Conservation (phyloP, 805 yeast genomes). For the Candida succiphila region DNA sequence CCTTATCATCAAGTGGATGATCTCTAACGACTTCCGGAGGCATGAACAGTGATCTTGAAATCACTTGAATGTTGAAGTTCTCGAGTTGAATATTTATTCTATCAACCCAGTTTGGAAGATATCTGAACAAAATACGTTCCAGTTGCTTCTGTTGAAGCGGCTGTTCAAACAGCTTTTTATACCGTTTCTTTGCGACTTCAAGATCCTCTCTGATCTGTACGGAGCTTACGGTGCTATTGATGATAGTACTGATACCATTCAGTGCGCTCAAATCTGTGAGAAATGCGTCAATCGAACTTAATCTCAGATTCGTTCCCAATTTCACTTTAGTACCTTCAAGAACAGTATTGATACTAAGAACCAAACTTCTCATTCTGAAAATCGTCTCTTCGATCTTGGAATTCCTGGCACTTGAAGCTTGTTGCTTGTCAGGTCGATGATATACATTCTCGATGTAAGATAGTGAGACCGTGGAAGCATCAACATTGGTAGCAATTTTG, state of each 20-base stretch:
- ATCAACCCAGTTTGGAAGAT: constrained; percentile 25
- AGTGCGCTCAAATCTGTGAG: constrained; percentile 18
- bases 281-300: constrained; percentile 15
- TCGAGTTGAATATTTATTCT: constrained; percentile 11
- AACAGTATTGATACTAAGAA: no score
- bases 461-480: constrained; percentile 11
- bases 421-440: no score
- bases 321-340: neutral
- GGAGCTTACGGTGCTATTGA: constrained; percentile 3
- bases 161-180: neutral
- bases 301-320: neutral
- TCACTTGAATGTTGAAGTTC: constrained; percentile 5
- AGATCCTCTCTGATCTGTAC: neutral
- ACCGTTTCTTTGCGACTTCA: neutral
- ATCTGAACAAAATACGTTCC: constrained; percentile 8
- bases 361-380: no score
- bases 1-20: neutral
- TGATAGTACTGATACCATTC: constrained; percentile 15
- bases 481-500: constrained; percentile 7
- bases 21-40: constrained; percentile 2
- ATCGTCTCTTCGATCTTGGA: no score
- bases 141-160: neutral
- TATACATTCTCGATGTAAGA: no score
- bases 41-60: constrained; percentile 13
- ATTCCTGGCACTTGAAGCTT: no score